These are phyloP conservation scores for Metarhizium guizhouense DNA, from an alignment of 2,329 filamentous ascomycete species.

Conservation along the genomic window DNA sequence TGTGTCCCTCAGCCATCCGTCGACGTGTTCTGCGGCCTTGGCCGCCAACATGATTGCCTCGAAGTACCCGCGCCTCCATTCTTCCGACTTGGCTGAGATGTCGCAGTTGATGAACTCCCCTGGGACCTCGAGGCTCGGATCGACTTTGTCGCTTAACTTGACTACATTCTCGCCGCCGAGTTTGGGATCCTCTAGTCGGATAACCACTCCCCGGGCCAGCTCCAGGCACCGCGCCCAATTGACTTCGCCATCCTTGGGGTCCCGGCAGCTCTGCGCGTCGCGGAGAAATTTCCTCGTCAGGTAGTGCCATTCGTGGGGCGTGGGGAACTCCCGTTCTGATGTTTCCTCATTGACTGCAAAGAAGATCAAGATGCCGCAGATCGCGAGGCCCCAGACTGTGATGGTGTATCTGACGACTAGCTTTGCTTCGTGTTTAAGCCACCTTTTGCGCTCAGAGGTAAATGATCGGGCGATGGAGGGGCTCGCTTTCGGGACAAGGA, in stretches of 20 bases:
- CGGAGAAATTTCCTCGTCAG: conserved; percentile 60
- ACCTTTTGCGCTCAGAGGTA: conserved; percentile 67
- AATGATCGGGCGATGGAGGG: conserved; percentile 58
- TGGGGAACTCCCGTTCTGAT: conserved; percentile 68
- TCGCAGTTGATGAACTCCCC: conserved; percentile 58
- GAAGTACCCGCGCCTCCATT: conserved; percentile 81
- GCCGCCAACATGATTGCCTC: conserved; percentile 72
- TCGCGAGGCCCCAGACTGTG: conserved; percentile 55
- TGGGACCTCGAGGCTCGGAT: conserved; percentile 58
- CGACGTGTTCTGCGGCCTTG: conserved; percentile 68
- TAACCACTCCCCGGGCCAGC: conserved; percentile 50
- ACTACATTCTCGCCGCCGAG: conserved; percentile 59
- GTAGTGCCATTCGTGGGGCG: conserved; percentile 73
- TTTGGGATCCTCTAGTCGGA: conserved; percentile 58
- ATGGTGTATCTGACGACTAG: conserved; percentile 59
- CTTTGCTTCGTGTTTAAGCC: conserved; percentile 61
- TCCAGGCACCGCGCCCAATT: conserved; percentile 63
- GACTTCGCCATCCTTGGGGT: conserved; percentile 40
- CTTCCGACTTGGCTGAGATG: conserved; percentile 64
- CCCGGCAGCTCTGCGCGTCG: conserved; percentile 50
- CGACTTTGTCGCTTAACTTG: conserved; percentile 50
- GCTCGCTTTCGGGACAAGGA: conserved; percentile 37
- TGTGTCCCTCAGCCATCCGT: conserved; percentile 67
- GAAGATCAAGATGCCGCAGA: conserved; percentile 50
- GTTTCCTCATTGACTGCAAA: conserved; percentile 64